Evolutionary conservation across 345 rosid species (phyloP).

Genomic region (Limnanthes douglasii): DNA sequence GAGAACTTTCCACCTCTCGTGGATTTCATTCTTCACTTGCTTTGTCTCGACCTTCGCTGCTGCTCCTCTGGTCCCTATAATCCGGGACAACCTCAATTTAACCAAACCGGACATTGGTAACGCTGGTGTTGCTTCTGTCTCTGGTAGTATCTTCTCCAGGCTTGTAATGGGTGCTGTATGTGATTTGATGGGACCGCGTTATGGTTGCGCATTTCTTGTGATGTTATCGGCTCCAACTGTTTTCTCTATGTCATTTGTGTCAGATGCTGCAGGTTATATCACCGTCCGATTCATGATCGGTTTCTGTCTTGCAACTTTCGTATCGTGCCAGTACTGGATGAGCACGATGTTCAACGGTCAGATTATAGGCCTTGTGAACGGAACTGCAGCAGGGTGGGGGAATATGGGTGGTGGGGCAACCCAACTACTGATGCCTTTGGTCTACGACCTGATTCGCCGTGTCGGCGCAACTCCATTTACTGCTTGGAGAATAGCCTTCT

Average conservation of each 20-base stretch:
- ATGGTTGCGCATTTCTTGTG: slow-evolving; percentile 68
- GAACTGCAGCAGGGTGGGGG: slow-evolving; percentile 97
- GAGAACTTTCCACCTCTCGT: slow-evolving; percentile 83
- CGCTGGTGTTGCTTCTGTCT: slow-evolving; percentile 88
- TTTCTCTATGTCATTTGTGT: slow-evolving; percentile 67
- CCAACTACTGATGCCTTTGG: slow-evolving; percentile 72
- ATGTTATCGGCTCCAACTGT: slow-evolving; percentile 83
- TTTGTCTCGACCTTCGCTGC: slow-evolving; percentile 88
- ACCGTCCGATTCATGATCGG: slow-evolving; percentile 86
- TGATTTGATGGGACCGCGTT: slow-evolving; percentile 72
- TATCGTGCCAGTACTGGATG: slow-evolving; percentile 96
- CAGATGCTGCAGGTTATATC: slow-evolving; percentile 47
- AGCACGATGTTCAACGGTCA: slow-evolving; percentile 88
- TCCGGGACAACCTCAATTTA: slow-evolving; percentile 65
- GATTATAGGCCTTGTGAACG: slow-evolving; percentile 74
- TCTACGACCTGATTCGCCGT: slow-evolving; percentile 41
- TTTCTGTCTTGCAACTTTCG: slow-evolving; percentile 80
- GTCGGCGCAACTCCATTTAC: slow-evolving; percentile 57
- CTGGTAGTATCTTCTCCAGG: slow-evolving; percentile 86
- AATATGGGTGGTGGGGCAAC: slow-evolving; percentile 94
- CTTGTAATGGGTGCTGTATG: slow-evolving; percentile 86
- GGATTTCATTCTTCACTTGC: slow-evolving; percentile 88
- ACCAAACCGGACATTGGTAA: slow-evolving; percentile 57
- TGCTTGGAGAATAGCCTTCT: slow-evolving; percentile 90
- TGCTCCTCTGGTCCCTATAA: slow-evolving; percentile 81